Base-by-base conservation (phyloP, 208 protist genomes). In the Phytomonas sp. region DNA sequence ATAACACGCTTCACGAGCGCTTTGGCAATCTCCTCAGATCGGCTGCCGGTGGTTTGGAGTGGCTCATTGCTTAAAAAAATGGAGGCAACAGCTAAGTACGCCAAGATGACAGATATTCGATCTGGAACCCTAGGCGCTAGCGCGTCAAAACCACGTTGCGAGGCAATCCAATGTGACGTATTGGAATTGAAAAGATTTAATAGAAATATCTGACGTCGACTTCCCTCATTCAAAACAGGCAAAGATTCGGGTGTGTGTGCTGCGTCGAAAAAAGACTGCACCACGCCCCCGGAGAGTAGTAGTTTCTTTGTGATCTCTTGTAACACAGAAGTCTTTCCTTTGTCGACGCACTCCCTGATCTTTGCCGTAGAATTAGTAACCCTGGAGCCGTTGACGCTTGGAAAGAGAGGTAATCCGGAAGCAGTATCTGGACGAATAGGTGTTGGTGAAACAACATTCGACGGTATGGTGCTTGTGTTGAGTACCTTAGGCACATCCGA, bases 51-150 rank as follows among this genome's bases (percentile, higher is more conserved):
- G 20, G 33, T 53, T 60, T 60, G 33, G n/a, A 65, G 0, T 1
- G 33, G 61, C 61, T 60, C 36, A 46, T 65, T 65, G 6, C 61
- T 65, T 53, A 65, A 65, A 46, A 33, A 65, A 40, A 65, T 65
- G 20, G 37, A 23, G 36, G 6, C n/a, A 26, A 23, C 61, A 37
- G 61, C 61, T 53, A 65, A 51, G 36, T 65, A 26, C 23, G 61
- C 61, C 6, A 65, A 46, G 26, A 65, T 37, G 8, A 17, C 4
- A 23, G 61, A 11, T 65, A 65, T 60, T 60, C 26, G 15, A 6
- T 37, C 61, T 8, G 61, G 61, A 51, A 65, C 23, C 6, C 20
- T 65, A 20, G 33, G 26, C 23, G 33, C 61, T 20, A 65, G 20
- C 36, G 20, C 61, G 20, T 65, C 61, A 26, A 65, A 46, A 26